Evolutionary conservation across 2,329 filamentous ascomycete species (phyloP).

Genomic region (Dactylellina parvicollis): DNA sequence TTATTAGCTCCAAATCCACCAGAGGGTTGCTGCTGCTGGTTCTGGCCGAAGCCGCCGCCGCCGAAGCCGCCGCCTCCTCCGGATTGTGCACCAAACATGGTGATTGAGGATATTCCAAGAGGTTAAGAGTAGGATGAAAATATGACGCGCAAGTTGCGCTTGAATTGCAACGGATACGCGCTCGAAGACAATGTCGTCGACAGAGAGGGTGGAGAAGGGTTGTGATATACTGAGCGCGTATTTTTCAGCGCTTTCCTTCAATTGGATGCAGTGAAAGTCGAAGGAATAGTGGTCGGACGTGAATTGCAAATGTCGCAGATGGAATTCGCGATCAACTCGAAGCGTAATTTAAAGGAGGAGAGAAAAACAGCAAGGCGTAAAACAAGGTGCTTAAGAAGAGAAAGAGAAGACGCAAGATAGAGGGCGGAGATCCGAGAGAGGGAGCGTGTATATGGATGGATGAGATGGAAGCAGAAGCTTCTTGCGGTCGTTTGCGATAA

Average conservation of each 20-base stretch:
- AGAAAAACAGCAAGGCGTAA: slow-evolving; percentile 30
- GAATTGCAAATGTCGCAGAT: slow-evolving; percentile 27
- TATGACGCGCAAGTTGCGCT: slow-evolving; percentile 36
- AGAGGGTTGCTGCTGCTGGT: slow-evolving; percentile 43
- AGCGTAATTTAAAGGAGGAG: slow-evolving; percentile 30
- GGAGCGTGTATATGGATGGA: slow-evolving; percentile 37
- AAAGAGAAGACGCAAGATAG: neutral
- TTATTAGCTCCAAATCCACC: slow-evolving; percentile 53
- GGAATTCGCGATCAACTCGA: slow-evolving; percentile 52
- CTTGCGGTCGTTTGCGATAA: slow-evolving; percentile 22
- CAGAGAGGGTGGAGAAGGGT: neutral
- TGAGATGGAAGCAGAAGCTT: slow-evolving; percentile 38
- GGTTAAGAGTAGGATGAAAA: slow-evolving; percentile 4
- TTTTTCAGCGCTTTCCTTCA: slow-evolving; percentile 24
- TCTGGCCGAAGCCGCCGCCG: slow-evolving; percentile 41
- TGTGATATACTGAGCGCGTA: slow-evolving; percentile 34
- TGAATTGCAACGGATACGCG: slow-evolving; percentile 21
- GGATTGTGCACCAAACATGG: slow-evolving; percentile 57
- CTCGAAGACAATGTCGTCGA: slow-evolving; percentile 12
- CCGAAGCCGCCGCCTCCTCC: slow-evolving; percentile 55
- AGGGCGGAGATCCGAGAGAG: neutral
- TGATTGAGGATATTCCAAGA: neutral
- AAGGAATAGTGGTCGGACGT: slow-evolving; percentile 1
- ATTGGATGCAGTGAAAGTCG: slow-evolving; percentile 13
- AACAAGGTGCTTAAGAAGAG: slow-evolving; percentile 44